A percentile compares a stretch with the other conserved stretches of the same genome.
Evolutionary conservation across 345 rosid species (phyloP).

Genomic region (Heritiera littoralis): DNA sequence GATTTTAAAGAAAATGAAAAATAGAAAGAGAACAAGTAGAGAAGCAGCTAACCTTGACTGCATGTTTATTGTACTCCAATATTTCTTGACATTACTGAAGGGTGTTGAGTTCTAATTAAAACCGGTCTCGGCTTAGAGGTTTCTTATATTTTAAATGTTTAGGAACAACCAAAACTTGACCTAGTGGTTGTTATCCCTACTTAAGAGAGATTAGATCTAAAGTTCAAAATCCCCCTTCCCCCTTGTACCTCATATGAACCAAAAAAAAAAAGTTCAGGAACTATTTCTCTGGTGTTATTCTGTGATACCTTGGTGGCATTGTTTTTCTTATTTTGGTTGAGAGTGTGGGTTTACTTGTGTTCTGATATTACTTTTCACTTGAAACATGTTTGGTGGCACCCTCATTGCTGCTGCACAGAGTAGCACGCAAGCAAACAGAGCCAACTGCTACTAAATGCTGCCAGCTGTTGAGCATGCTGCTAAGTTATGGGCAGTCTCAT

Average conservation of each 20-base stretch:
- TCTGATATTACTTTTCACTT: not conserved
- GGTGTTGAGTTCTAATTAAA: not conserved
- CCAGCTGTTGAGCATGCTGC: not conserved
- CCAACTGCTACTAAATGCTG: not conserved
- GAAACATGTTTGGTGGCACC: not conserved
- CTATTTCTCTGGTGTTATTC: not conserved
- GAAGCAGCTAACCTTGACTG: not conserved
- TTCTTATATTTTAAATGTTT: not conserved
- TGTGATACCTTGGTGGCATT: not conserved
- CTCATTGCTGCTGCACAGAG: not conserved
- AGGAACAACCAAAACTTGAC: not conserved
- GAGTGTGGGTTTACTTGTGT: not conserved
- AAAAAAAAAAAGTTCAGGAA: not conserved
- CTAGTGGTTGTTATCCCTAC: too few relatives aligned
- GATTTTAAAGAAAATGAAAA: too few relatives aligned
- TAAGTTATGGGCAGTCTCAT: not conserved
- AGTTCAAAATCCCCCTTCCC: too few relatives aligned
- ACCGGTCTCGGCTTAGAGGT: not conserved
- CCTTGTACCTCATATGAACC: too few relatives aligned
- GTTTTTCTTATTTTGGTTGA: not conserved
- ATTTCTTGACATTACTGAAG: not conserved
- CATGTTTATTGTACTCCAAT: not conserved
- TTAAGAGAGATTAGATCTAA: too few relatives aligned
- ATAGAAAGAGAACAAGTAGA: too few relatives aligned
- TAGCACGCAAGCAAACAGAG: not conserved